phyloP scores from a whole-genome alignment of 345 rosid species.

The Eucalyptus albens region DNA sequence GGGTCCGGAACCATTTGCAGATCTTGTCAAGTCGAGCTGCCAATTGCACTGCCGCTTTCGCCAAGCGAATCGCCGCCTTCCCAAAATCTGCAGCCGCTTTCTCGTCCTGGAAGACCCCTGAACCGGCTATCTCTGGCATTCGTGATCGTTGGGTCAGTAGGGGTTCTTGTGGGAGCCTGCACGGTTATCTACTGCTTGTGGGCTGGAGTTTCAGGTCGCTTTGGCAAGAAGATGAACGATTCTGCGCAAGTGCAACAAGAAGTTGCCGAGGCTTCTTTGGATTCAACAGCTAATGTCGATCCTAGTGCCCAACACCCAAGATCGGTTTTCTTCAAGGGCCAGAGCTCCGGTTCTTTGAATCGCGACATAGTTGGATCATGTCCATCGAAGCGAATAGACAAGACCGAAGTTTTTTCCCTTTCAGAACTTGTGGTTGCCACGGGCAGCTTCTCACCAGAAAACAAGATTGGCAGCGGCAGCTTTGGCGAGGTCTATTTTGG shows the following conservation, averaged over 20 bases:
- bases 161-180: conserved; percentile 28
- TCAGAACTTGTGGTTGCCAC: conserved; percentile 38
- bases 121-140: conserved; percentile 18
- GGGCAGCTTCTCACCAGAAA: conserved; percentile 21
- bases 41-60: conserved; percentile 28
- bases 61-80: conserved; percentile 5
- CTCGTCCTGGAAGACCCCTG: background rate
- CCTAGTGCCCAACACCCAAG: background rate
- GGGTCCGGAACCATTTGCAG: conserved; percentile 46
- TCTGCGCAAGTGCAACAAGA: background rate
- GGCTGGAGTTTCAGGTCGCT: background rate
- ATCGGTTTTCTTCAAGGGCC: conserved; percentile 5
- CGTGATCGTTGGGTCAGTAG: conserved; percentile 31
- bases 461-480: conserved; percentile 47
- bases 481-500: conserved; percentile 49
- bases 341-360: conserved; percentile 5
- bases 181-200: conserved; percentile 18
- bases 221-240: background rate
- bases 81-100: background rate
- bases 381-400: conserved; percentile 7
- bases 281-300: background rate
- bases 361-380: conserved; percentile 20
- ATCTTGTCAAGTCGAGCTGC: conserved; percentile 28
- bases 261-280: background rate
- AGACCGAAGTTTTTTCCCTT: conserved; percentile 17